These are phyloP conservation scores for Ustilago crameri DNA, from an alignment of 1,284 basidiomycete species.

Conservation along the genomic window DNA sequence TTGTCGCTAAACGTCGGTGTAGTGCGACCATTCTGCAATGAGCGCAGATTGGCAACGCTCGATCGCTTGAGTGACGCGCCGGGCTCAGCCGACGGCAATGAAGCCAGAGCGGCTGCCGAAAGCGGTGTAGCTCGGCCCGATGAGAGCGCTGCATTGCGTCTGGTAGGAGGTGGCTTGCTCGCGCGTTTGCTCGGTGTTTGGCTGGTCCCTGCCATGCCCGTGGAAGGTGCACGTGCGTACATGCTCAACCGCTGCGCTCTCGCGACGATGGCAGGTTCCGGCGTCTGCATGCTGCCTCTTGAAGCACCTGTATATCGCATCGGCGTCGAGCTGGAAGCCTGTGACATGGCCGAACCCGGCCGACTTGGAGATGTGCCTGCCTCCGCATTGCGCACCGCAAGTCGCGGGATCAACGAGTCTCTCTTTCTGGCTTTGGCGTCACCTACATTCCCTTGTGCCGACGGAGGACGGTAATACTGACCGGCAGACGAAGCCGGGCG, in stretches of 20 bases:
- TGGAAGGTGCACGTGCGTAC: slow-evolving; percentile 52
- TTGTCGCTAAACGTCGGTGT: slow-evolving; percentile 56
- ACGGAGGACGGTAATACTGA: slow-evolving; percentile 55
- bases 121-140: slow-evolving; percentile 58
- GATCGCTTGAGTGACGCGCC: slow-evolving; percentile 37
- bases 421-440: slow-evolving; percentile 40
- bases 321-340: slow-evolving; percentile 40
- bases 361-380: slow-evolving; percentile 21
- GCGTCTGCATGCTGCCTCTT: slow-evolving; percentile 60
- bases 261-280: slow-evolving; percentile 60
- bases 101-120: slow-evolving; percentile 59
- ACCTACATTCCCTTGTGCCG: slow-evolving; percentile 42
- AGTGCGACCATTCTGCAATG: slow-evolving; percentile 40
- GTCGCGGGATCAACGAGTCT: slow-evolving; percentile 53
- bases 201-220: slow-evolving; percentile 20
- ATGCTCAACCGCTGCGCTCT: slow-evolving; percentile 56
- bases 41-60: slow-evolving; percentile 53
- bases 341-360: slow-evolving; percentile 57
- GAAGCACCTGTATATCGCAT: slow-evolving; percentile 46
- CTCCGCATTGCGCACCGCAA: slow-evolving; percentile 31
- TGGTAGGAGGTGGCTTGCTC: slow-evolving; percentile 56
- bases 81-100: slow-evolving; percentile 52
- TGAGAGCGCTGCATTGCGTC: slow-evolving; percentile 25
- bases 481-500: slow-evolving; percentile 47
- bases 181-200: slow-evolving; percentile 40